Conservation (phyloP, 495 filamentous ascomycete species). For the Tuber aestivum region DNA sequence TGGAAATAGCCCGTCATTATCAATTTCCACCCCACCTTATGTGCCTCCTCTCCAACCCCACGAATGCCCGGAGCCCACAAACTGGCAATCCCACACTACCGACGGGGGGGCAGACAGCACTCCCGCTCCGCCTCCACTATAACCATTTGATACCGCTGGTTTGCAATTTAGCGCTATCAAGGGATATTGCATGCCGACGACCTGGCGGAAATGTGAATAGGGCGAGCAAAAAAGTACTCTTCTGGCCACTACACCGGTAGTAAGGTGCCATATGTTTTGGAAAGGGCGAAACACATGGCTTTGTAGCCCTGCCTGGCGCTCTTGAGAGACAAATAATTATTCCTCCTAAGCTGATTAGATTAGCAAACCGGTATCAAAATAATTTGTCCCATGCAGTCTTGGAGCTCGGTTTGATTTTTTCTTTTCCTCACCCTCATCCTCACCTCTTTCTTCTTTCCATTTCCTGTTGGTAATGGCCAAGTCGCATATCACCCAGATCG, state of each 20-base stretch:
- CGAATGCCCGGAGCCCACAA: conserved; percentile 32
- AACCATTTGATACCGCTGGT: not conserved
- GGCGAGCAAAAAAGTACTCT: not conserved
- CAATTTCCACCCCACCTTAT: conserved; percentile 32
- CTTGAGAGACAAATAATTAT: not conserved
- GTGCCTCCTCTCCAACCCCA: conserved; percentile 30
- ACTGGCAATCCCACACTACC: conserved; percentile 1
- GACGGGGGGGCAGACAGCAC: conserved; percentile 8
- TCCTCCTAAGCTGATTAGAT: not conserved
- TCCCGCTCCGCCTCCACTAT: conserved; percentile 19
- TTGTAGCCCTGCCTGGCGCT: not conserved
- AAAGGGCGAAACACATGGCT: not conserved
- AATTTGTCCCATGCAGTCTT: not conserved
- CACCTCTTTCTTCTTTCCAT: not conserved
- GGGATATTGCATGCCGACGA: not conserved
- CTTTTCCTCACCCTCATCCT: not conserved
- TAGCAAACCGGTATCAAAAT: not conserved
- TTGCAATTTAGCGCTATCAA: not conserved
- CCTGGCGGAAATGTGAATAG: not conserved
- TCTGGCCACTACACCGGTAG: not conserved
- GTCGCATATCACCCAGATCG: conserved; percentile 33
- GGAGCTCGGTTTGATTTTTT: not conserved
- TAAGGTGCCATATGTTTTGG: conserved; percentile 1
- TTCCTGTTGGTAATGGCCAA: conserved; percentile 7
- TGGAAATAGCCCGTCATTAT: conserved; percentile 39